Base-by-base conservation (phyloP, 2,329 filamentous ascomycete species). In the Verruconis gallopava region DNA sequence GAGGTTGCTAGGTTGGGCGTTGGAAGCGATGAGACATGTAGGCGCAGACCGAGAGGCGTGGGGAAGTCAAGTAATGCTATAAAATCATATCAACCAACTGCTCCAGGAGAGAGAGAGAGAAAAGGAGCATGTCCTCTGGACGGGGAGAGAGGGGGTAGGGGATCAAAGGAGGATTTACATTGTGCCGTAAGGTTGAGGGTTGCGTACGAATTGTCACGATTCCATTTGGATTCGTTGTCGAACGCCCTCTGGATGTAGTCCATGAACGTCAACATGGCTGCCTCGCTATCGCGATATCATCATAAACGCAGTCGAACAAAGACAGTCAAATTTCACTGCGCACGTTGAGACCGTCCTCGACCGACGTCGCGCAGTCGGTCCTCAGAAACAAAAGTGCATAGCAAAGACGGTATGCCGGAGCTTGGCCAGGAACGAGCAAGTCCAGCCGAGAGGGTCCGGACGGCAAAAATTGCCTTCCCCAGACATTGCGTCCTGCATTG, bases 171-270 rank as follows among this genome's bases (percentile, higher is more conserved):
- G n/a, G 25, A 12, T 20, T 46, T 40, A 51, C 63, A 49, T 67
- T 85, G 76, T 37, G 85, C 77, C 3, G 85, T 93, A 44, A 81
- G 78, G 52, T 86, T 94, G 55, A 95, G 69, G 49, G 80, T 77
- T 51, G 84, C 79, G 65, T 95, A 95, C 46, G 84, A 91, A 63
- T 93, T 94, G 68, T 95, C 85, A 55, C 77, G 72, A 58, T 88
- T 83, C 88, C 88, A 95, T 59, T 81, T 75, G 36, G 86, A 88
- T 44, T 82, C 80, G 58, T 82, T 73, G 61, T 85, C 84, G 66
- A 94, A 95, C 55, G 85, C 83, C 65, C 81, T 75, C 65, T 93
- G 85, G 67, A 95, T 81, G 68, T 93, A 89, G 65, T 93, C 86
- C 85, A 95, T 93, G 69, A 94, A 95, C 65, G 88, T 81, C 67